Evolutionary conservation across 306 rosid species (phyloP).

Genomic region (Pyrus betulifolia): DNA sequence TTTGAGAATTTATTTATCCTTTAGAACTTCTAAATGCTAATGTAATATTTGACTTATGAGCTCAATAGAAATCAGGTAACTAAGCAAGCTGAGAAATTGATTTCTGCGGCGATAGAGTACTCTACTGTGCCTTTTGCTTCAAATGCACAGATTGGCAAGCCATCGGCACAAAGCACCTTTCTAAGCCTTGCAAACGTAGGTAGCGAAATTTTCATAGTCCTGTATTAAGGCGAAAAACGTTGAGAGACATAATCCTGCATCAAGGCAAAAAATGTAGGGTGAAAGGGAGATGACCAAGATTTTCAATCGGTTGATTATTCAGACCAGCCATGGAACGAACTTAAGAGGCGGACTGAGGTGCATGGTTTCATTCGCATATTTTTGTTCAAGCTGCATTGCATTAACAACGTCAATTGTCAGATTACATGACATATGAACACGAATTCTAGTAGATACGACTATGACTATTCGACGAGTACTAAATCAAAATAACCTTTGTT

Average conservation of each 20-base stretch:
- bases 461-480: background rate
- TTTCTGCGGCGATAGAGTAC: background rate
- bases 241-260: constrained; percentile 2
- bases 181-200: constrained; percentile 55
- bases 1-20: too few species aligned
- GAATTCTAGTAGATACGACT: background rate
- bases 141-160: constrained; percentile 43
- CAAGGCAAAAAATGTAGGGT: background rate
- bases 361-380: constrained; percentile 52
- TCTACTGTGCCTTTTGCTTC: background rate
- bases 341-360: constrained; percentile 53
- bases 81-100: background rate
- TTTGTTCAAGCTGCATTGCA: constrained; percentile 44
- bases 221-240: constrained; percentile 4
- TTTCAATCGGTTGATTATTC: constrained; percentile 57
- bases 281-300: constrained; percentile 32
- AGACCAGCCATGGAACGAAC: constrained; percentile 91
- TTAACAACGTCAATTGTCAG: background rate
- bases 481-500: constrained; percentile 28
- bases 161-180: constrained; percentile 34
- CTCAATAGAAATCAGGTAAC: background rate
- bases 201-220: constrained; percentile 50
- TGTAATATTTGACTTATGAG: too few species aligned
- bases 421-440: background rate
- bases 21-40: too few species aligned